phyloP scores from a whole-genome alignment of 2,329 filamentous ascomycete species.

The Claviceps arundinis region DNA sequence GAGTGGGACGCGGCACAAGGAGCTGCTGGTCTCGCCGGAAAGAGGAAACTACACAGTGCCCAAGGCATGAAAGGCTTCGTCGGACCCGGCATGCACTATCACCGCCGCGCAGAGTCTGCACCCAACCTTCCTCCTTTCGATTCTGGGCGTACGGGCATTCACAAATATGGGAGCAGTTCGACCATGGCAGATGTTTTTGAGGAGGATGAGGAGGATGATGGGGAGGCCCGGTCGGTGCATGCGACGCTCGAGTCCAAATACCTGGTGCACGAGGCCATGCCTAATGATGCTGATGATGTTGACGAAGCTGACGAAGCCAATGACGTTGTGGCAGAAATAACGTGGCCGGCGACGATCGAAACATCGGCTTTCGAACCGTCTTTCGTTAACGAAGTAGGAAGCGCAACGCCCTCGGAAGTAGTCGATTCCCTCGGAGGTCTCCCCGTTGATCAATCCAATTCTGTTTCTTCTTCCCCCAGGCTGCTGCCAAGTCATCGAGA shows the following conservation, averaged over 20 bases:
- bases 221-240: constrained; percentile 27
- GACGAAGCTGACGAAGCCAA: constrained; percentile 14
- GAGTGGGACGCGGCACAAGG: constrained; percentile 56
- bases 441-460: constrained; percentile 23
- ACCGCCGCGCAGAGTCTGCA: constrained; percentile 67
- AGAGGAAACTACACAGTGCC: constrained; percentile 64
- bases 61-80: constrained; percentile 55
- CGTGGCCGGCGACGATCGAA: constrained; percentile 17
- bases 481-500: constrained; percentile 30
- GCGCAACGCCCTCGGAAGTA: constrained; percentile 8
- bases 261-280: background rate
- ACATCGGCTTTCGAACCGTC: background rate
- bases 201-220: constrained; percentile 64
- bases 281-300: constrained; percentile 25
- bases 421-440: constrained; percentile 17
- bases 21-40: constrained; percentile 36
- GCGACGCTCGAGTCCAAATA: background rate
- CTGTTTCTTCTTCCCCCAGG: constrained; percentile 32
- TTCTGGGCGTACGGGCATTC: constrained; percentile 39
- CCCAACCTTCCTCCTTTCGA: constrained; percentile 70
- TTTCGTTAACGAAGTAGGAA: background rate
- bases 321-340: constrained; percentile 30
- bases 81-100: constrained; percentile 60
- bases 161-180: constrained; percentile 51
- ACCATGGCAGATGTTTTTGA: constrained; percentile 82